Evolutionary conservation across 192 early-diverging fungal species (phyloP).

Genomic region (Helicostylum pulchrum): DNA sequence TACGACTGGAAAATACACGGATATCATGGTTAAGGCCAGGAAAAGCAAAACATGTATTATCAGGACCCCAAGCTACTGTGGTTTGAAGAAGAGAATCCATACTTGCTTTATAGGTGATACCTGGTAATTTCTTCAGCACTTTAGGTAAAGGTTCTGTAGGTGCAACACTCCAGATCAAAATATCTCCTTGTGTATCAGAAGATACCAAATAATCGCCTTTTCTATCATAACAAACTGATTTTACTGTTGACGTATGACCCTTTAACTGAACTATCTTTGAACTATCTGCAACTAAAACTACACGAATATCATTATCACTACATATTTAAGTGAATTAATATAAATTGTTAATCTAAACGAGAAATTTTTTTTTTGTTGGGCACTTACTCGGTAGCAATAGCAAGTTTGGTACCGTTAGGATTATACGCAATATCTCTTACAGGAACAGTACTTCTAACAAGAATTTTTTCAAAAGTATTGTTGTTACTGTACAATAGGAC

Average conservation of each 20-base stretch:
- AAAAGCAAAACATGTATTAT: conserved; percentile 56
- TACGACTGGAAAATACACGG: conserved; percentile 10
- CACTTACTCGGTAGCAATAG: conserved; percentile 38
- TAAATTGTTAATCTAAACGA: not conserved
- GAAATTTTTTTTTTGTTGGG: not conserved
- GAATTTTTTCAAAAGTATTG: conserved; percentile 21
- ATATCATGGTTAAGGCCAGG: conserved; percentile 47
- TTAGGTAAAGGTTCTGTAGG: conserved; percentile 32
- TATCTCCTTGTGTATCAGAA: conserved; percentile 56
- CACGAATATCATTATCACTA: conserved; percentile 32
- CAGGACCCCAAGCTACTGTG: conserved; percentile 62
- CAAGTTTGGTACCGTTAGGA: conserved; percentile 26
- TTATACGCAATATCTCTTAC: conserved; percentile 25
- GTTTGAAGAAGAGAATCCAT: conserved; percentile 40
- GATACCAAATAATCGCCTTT: conserved; percentile 39
- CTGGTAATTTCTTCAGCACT: conserved; percentile 39
- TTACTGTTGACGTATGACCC: conserved; percentile 30
- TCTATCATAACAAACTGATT: conserved; percentile 32
- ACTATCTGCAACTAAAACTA: conserved; percentile 24
- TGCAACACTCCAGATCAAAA: conserved; percentile 65
- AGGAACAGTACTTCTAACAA: conserved; percentile 29
- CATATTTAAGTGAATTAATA: not conserved
- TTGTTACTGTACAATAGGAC: conserved; percentile 22
- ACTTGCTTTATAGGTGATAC: conserved; percentile 34
- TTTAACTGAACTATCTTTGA: conserved; percentile 21